Percentiles rank a stretch among this genome's conserved stretches.
These are phyloP conservation scores for Halophytophthora polymorphica DNA, from an alignment of 352 stramenopile species.

Conservation along the genomic window DNA sequence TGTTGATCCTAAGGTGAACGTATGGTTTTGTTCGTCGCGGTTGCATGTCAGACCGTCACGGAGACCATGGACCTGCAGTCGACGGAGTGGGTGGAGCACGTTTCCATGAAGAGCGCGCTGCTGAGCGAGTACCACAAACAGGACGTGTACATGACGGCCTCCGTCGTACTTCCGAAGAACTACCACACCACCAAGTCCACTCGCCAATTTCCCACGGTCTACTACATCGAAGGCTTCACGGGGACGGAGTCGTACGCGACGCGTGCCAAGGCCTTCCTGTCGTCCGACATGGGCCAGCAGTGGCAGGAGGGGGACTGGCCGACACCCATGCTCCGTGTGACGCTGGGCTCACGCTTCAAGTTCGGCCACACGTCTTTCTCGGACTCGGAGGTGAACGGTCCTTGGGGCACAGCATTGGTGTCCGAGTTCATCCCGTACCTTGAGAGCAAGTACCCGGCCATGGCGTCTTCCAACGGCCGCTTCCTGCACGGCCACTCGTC, in stretches of 20 bases:
- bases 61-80: conserved; percentile 46
- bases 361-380: conserved; percentile 79
- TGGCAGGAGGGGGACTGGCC: conserved; percentile 60
- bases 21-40: not conserved
- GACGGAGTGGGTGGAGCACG: conserved; percentile 58
- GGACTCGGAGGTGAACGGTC: conserved; percentile 59
- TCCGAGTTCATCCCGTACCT: conserved; percentile 69
- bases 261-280: conserved; percentile 56
- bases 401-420: conserved; percentile 65
- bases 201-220: conserved; percentile 52
- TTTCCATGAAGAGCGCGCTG: conserved; percentile 67
- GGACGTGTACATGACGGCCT: conserved; percentile 67
- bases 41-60: conserved; percentile 20
- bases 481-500: conserved; percentile 76
- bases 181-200: conserved; percentile 33
- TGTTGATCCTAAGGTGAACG: not conserved
- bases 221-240: conserved; percentile 80
- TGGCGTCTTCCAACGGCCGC: conserved; percentile 31
- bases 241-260: conserved; percentile 61
- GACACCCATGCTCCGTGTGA: conserved; percentile 66
- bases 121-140: conserved; percentile 65
- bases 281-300: conserved; percentile 54
- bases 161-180: conserved; percentile 56
- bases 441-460: conserved; percentile 43
- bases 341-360: conserved; percentile 67